A percentile compares a stretch with the other conserved stretches of the same genome.
phyloP scores from a whole-genome alignment of 768 basidiomycete genomes.

The Coprinopsis strossmayeri region DNA sequence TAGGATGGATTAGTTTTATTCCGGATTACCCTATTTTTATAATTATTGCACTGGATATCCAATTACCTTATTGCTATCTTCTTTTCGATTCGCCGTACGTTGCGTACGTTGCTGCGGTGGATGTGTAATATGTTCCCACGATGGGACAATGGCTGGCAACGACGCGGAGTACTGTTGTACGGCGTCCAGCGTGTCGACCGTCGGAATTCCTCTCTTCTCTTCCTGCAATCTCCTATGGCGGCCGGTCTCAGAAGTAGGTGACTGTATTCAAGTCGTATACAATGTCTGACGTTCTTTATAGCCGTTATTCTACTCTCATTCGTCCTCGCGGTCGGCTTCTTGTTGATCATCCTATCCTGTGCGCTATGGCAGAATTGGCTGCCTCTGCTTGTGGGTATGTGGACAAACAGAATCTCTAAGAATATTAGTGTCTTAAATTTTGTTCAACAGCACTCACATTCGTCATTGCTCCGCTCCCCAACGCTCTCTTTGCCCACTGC shows the following conservation, averaged over 20 bases:
- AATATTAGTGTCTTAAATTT: background rate
- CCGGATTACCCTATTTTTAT: no score
- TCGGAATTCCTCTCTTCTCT: background rate
- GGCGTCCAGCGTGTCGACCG: no score
- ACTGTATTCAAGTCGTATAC: background rate
- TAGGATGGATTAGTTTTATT: constrained; percentile 17
- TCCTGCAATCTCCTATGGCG: constrained; percentile 34
- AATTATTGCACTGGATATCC: no score
- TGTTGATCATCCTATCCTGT: constrained; percentile 95
- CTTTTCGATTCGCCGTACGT: no score
- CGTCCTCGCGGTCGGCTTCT: constrained; percentile 95
- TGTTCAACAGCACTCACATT: constrained; percentile 76
- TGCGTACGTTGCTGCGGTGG: no score
- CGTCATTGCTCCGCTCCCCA: constrained; percentile 92
- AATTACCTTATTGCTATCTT: no score
- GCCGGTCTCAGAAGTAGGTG: constrained; percentile 66
- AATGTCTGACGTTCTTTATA: constrained; percentile 22
- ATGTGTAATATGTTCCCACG: no score
- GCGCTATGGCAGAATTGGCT: constrained; percentile 97
- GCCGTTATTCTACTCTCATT: constrained; percentile 96
- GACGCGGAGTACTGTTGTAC: no score
- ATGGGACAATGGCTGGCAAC: no score
- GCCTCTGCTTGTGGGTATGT: constrained; percentile 89
- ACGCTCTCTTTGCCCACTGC: constrained; percentile 90
- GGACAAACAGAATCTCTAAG: background rate